Evolutionary conservation across 768 basidiomycete genomes (phyloP), one percentile per base, ranked within the genome.

Genomic region (Lactarius indigo): DNA sequence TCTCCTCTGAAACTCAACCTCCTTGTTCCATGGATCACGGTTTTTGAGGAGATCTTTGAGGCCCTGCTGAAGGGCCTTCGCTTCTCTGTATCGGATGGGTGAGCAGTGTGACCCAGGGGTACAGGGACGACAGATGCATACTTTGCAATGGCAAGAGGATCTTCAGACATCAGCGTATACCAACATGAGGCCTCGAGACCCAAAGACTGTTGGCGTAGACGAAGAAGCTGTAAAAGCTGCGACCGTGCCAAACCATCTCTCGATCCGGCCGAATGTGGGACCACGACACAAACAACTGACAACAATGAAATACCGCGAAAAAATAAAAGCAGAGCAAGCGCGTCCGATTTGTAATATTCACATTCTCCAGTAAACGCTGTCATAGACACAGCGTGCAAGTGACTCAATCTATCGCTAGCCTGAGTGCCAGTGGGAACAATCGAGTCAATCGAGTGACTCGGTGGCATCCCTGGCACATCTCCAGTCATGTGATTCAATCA

Each of bases 1-100:
- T 79, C 92, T 91, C 72, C 95, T 83, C 75, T 88, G 85, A 70
- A 90, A 87, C 73, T 98, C 95, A 52, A 94, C 86, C 66, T 95
- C 91, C 74, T 83, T 90, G 68, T 91, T 89, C 83, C 89, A 95
- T 39, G 93, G 91, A 59, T 88, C 86, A 66, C 83, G 87, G 44
- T 82, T 82, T 74, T 88, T 89, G 64, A 96, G 82, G 60, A 87
- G 76, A 68, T 89, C 89, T 78, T 91, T 93, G 64, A 96, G 78
- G 42, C 81, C 84, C 73, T 89, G 86, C 65, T 91, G 87, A 69
- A 89, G 83, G 71, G 80, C 80, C 74, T 89, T 92, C 71, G 92
- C 90, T 79, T 95, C 92, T 72, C 93, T 96, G 72, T 23, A 20
- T 17, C 4, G 20, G 55, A 30, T 69, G 17, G 57, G 33, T 70